These are phyloP conservation scores for Coniosporium apollinis DNA, from an alignment of 495 filamentous ascomycete genomes.

Conservation along the genomic window DNA sequence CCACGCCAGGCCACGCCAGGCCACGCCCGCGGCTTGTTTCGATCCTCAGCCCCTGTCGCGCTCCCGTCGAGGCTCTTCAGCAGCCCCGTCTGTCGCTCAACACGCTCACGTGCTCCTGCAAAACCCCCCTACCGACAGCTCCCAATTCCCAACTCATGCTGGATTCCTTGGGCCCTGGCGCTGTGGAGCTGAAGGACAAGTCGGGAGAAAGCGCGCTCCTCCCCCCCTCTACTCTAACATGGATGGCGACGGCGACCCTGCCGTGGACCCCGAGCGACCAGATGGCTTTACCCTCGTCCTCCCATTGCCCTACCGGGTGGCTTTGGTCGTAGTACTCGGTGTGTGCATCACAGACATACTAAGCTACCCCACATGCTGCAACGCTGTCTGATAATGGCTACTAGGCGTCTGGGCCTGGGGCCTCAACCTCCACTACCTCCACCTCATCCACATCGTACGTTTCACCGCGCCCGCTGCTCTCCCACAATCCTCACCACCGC, in stretches of 20 bases:
- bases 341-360: constrained; percentile 11
- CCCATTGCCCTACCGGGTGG: constrained; percentile 73
- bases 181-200: too few relatives aligned
- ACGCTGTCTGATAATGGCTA: constrained; percentile 10
- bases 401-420: constrained; percentile 86
- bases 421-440: constrained; percentile 67
- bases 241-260: constrained; percentile 65
- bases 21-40: too few relatives aligned
- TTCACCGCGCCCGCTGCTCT: not conserved
- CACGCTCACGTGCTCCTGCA: too few relatives aligned
- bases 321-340: constrained; percentile 67
- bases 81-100: too few relatives aligned
- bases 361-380: not conserved
- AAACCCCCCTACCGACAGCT: too few relatives aligned
- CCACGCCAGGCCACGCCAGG: too few relatives aligned
- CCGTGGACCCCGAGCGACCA: constrained; percentile 61
- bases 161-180: too few relatives aligned
- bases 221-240: too few relatives aligned
- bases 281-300: constrained; percentile 73
- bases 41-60: too few relatives aligned
- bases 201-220: too few relatives aligned
- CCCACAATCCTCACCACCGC: not conserved
- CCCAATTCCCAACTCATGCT: too few relatives aligned
- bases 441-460: constrained; percentile 50
- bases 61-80: too few relatives aligned